phyloP scores from a whole-genome alignment of 148 eudicot genomes.

The Camellia sinensis region DNA sequence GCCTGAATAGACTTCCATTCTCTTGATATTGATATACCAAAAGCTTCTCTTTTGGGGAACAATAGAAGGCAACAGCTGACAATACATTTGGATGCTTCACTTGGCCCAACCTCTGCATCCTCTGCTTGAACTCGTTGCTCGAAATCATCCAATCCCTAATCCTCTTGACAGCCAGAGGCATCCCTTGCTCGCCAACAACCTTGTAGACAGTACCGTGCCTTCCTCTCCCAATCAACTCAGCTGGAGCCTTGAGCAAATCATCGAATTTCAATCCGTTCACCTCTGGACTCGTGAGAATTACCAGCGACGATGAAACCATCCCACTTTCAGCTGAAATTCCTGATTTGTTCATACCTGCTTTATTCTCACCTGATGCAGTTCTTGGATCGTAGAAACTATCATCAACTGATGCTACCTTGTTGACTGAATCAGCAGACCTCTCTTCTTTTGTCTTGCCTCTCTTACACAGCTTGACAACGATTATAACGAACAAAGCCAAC shows the following conservation, averaged over 20 bases:
- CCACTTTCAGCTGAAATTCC: constrained; percentile 19
- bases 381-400: constrained; percentile 1
- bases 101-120: constrained; percentile 40
- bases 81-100: constrained; percentile 46
- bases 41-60: constrained; percentile 47
- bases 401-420: constrained; percentile 7
- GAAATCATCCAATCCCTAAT: constrained; percentile 43
- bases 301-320: constrained; percentile 29
- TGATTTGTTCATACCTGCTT: constrained; percentile 17
- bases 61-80: constrained; percentile 41
- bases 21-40: constrained; percentile 45
- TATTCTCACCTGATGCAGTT: constrained; percentile 13
- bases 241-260: constrained; percentile 44
- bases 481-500: constrained; percentile 15
- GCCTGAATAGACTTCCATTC: constrained; percentile 42
- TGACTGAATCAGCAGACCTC: not conserved
- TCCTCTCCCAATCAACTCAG: constrained; percentile 52
- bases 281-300: constrained; percentile 35
- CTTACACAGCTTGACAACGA: constrained; percentile 25
- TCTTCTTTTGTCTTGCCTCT: constrained; percentile 12
- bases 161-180: constrained; percentile 43
- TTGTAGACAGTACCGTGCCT: constrained; percentile 46
- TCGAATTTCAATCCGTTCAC: constrained; percentile 40
- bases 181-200: constrained; percentile 29
- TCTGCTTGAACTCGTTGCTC: constrained; percentile 31